A percentile compares a stretch with the other conserved stretches of the same genome.
Conservation (phyloP, 768 basidiomycete species). For the Lactarius vividus region DNA sequence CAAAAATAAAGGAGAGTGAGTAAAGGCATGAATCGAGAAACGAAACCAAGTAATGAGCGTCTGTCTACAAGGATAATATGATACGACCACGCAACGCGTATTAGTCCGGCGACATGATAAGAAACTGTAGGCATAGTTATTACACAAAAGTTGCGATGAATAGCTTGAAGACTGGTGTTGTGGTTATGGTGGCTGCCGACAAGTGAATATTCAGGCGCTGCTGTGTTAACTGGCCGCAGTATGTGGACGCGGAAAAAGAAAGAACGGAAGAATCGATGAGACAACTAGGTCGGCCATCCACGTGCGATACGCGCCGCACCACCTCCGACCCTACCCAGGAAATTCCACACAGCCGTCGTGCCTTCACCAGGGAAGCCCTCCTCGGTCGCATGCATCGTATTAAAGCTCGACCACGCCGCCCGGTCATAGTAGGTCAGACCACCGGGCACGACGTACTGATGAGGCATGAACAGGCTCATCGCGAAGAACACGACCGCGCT, state of each 20-base stretch:
- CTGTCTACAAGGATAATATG: constrained; percentile 4
- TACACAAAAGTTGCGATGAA: background rate
- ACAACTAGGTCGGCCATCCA: constrained; percentile 68
- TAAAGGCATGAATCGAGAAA: background rate
- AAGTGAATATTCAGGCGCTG: background rate
- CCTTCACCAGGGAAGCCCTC: constrained; percentile 64
- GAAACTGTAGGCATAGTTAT: background rate
- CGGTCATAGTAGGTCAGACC: constrained; percentile 73
- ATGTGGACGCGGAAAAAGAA: background rate
- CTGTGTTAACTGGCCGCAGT: background rate
- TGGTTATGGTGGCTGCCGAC: background rate
- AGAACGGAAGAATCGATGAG: background rate
- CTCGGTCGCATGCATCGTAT: constrained; percentile 63
- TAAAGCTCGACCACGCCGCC: constrained; percentile 76
- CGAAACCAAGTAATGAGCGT: background rate
- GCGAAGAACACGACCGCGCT: constrained; percentile 60
- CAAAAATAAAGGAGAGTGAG: background rate
- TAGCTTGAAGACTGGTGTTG: background rate
- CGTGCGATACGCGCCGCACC: constrained; percentile 73
- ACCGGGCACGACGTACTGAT: constrained; percentile 59
- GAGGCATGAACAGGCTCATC: constrained; percentile 56
- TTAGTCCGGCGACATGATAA: background rate
- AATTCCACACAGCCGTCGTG: constrained; percentile 62
- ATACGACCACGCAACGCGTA: constrained; percentile 4
- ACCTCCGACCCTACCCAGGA: constrained; percentile 68